Percentiles rank a stretch among this genome's conserved stretches.
These are phyloP conservation scores for Silene conica DNA, from an alignment of 148 eudicot species.

Conservation along the genomic window DNA sequence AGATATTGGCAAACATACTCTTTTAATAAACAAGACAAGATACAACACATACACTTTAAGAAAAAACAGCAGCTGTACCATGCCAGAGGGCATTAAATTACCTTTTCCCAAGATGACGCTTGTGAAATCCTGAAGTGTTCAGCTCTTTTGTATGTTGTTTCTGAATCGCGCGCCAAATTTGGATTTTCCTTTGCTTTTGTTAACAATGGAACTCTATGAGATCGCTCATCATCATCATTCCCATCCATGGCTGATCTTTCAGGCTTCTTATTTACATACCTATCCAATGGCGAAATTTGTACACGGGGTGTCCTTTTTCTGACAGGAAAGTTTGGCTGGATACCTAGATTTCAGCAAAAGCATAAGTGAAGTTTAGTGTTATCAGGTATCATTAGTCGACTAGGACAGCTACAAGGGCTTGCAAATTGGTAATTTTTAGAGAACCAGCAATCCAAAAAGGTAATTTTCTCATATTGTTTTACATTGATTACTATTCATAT, in stretches of 20 bases:
- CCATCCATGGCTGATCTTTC: conserved; percentile 15
- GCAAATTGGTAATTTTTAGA: background rate
- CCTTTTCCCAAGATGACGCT: conserved; percentile 18
- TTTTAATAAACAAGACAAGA: background rate
- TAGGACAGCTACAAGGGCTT: background rate
- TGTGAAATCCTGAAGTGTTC: conserved; percentile 11
- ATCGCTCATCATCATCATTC: conserved; percentile 5
- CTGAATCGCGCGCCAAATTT: conserved; percentile 19
- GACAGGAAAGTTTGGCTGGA: conserved; percentile 32
- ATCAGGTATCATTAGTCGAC: background rate
- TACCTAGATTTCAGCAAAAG: conserved; percentile 21
- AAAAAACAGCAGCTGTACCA: background rate
- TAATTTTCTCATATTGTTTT: background rate
- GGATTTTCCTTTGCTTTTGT: conserved; percentile 20
- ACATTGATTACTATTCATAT: background rate
- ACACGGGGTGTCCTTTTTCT: conserved; percentile 48
- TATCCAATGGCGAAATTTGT: conserved; percentile 24
- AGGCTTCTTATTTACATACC: conserved; percentile 20
- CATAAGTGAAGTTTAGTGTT: conserved; percentile 11
- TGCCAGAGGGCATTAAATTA: conserved; percentile 16
- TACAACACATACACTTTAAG: conserved; percentile 7
- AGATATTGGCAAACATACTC: background rate
- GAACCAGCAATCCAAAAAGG: background rate
- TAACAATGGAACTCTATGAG: conserved; percentile 18
- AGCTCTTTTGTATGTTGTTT: conserved; percentile 17